These are phyloP conservation scores for Chloranthus sessilifolius DNA, from an alignment of 164 flowering plant species.

Conservation along the genomic window DNA sequence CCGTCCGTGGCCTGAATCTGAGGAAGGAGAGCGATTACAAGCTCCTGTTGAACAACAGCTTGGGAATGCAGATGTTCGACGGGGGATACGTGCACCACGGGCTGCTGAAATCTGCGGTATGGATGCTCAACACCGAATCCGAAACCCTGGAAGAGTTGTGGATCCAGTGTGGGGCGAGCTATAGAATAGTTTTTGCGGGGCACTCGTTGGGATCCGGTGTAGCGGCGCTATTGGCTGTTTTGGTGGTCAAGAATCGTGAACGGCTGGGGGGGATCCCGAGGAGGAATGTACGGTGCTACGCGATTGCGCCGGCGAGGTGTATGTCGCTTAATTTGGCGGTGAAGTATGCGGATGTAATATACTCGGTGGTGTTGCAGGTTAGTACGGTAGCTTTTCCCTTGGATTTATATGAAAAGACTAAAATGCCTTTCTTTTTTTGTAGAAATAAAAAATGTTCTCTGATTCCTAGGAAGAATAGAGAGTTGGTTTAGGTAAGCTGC, in stretches of 20 bases:
- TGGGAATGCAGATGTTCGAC: conserved; percentile 77
- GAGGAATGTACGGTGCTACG: conserved; percentile 48
- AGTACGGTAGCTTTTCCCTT: too few species aligned
- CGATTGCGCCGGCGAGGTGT: conserved; percentile 88
- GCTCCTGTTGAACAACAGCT: conserved; percentile 51
- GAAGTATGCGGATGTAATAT: conserved; percentile 81
- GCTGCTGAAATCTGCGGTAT: conserved; percentile 65
- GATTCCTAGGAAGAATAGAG: too few species aligned
- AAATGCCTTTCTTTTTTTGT: too few species aligned
- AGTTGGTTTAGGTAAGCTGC: too few species aligned
- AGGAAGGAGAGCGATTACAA: conserved; percentile 72
- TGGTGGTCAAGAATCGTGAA: conserved; percentile 56
- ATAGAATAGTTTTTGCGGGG: conserved; percentile 63
- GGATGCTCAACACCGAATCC: conserved; percentile 61
- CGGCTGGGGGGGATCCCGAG: conserved; percentile 57
- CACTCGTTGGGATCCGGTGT: conserved; percentile 90
- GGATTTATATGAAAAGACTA: too few species aligned
- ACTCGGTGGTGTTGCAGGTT: conserved; percentile 86
- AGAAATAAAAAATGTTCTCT: too few species aligned
- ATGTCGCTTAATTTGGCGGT: conserved; percentile 94
- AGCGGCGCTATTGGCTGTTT: conserved; percentile 55
- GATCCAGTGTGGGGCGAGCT: conserved; percentile 40
- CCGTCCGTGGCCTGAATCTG: conserved; percentile 80
- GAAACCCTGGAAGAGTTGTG: conserved; percentile 50
- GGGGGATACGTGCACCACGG: conserved; percentile 90